A percentile compares a stretch with the other conserved stretches of the same genome.
Conservation (phyloP, 192 early-diverging fungal genomes). For the Podila clonocystis region DNA sequence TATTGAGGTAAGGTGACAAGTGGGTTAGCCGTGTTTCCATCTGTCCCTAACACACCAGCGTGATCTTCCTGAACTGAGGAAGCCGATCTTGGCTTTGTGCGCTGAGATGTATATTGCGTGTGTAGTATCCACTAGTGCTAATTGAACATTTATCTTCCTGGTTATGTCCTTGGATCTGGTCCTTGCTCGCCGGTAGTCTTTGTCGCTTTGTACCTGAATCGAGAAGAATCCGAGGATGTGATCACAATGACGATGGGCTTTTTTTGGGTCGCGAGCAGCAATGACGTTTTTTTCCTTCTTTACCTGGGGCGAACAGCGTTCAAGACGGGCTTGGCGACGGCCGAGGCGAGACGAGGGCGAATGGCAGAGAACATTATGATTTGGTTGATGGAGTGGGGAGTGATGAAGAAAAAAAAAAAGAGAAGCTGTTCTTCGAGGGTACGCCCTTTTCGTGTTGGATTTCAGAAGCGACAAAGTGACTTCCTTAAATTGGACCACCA, state of each 20-base stretch:
- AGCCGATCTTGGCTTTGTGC: no score
- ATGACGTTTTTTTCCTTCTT: background rate
- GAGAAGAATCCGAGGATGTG: background rate
- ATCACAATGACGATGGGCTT: background rate
- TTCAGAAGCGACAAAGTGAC: no score
- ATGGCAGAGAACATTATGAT: conserved; percentile 45
- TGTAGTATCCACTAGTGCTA: no score
- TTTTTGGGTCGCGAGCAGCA: background rate
- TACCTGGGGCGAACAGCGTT: conserved; percentile 44
- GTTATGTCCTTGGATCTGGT: no score
- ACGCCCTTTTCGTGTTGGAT: no score
- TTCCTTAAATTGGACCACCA: no score
- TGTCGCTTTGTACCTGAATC: background rate
- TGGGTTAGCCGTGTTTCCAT: no score
- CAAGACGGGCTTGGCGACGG: conserved; percentile 36
- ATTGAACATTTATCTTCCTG: no score
- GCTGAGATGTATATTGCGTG: no score
- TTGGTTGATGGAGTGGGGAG: background rate
- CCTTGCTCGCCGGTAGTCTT: background rate
- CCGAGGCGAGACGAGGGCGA: conserved; percentile 37
- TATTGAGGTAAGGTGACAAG: background rate
- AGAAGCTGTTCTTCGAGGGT: background rate
- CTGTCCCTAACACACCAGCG: background rate
- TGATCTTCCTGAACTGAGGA: background rate
- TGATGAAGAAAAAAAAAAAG: conserved; percentile 2